Conservation (phyloP, 495 filamentous ascomycete species). For the Glutinoglossum americanum region DNA sequence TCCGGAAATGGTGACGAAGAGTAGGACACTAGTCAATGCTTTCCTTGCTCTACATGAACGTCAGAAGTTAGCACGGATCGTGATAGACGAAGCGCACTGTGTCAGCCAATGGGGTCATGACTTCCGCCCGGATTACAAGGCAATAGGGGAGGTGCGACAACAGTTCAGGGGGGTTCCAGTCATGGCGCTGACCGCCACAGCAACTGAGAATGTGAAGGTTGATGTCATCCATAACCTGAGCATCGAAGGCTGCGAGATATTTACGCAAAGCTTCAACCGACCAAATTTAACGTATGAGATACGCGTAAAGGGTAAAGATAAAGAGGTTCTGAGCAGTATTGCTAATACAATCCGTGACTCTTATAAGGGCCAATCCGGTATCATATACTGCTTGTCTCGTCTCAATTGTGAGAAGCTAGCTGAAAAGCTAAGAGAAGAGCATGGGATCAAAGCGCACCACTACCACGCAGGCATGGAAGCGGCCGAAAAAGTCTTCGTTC, state of each 20-base stretch:
- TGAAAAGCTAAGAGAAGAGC: constrained; percentile 31
- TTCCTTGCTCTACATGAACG: constrained; percentile 41
- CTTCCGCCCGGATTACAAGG: constrained; percentile 91
- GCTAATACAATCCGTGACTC: constrained; percentile 42
- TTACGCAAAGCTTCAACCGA: constrained; percentile 83
- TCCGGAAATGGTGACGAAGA: constrained; percentile 88
- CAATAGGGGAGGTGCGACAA: constrained; percentile 46
- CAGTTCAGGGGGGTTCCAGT: constrained; percentile 59
- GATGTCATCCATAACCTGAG: constrained; percentile 77
- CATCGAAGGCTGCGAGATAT: constrained; percentile 53
- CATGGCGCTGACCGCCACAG: constrained; percentile 88
- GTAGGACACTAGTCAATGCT: constrained; percentile 31
- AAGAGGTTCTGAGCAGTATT: constrained; percentile 41
- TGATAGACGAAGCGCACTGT: constrained; percentile 96
- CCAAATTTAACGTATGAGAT: constrained; percentile 83
- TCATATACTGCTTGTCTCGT: constrained; percentile 83
- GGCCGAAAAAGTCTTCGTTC: constrained; percentile 39
- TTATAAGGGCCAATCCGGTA: constrained; percentile 57
- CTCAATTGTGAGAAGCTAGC: constrained; percentile 66
- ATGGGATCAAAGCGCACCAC: constrained; percentile 51
- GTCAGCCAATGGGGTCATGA: constrained; percentile 99
- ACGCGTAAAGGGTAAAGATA: constrained; percentile 29
- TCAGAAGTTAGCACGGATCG: constrained; percentile 60
- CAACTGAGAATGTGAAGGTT: constrained; percentile 73
- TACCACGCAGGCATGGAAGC: constrained; percentile 67